Evolutionary conservation across 441 rosid species (phyloP).

Genomic region (Macaranga tanarius): DNA sequence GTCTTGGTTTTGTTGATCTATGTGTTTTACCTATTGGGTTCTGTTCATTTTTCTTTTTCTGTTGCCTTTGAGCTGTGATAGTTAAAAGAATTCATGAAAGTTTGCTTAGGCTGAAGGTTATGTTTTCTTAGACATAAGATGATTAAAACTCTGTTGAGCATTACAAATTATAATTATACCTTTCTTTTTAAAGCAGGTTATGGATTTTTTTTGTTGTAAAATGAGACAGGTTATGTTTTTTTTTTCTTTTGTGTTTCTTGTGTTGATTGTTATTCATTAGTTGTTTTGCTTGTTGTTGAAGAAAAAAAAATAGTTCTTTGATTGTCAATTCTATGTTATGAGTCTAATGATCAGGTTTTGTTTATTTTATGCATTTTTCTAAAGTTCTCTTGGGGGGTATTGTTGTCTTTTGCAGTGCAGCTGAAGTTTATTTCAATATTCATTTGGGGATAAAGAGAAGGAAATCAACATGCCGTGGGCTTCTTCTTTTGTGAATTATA

Average conservation of each 20-base stretch:
- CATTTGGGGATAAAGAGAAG: slow-evolving; percentile 27
- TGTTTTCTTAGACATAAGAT: background rate
- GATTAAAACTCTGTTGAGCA: background rate
- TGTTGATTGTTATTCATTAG: background rate
- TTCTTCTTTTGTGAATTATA: slow-evolving; percentile 59
- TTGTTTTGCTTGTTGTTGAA: background rate
- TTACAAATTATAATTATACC: background rate
- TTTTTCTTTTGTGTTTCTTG: too few species aligned
- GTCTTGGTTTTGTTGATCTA: background rate
- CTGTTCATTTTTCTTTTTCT: background rate
- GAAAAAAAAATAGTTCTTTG: background rate
- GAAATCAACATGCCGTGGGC: slow-evolving; percentile 75
- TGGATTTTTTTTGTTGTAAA: background rate
- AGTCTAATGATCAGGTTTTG: background rate
- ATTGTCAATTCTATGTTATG: background rate
- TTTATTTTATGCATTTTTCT: background rate
- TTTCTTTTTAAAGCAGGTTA: background rate
- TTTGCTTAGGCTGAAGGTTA: background rate
- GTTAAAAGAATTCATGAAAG: background rate
- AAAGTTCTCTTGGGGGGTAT: background rate
- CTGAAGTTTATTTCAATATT: background rate
- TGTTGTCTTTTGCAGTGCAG: slow-evolving; percentile 25
- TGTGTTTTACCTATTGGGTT: background rate
- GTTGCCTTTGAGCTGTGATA: background rate
- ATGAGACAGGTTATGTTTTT: background rate